Base-by-base conservation (phyloP, 1,284 basidiomycete species). In the Trichosporon ovoides region DNA sequence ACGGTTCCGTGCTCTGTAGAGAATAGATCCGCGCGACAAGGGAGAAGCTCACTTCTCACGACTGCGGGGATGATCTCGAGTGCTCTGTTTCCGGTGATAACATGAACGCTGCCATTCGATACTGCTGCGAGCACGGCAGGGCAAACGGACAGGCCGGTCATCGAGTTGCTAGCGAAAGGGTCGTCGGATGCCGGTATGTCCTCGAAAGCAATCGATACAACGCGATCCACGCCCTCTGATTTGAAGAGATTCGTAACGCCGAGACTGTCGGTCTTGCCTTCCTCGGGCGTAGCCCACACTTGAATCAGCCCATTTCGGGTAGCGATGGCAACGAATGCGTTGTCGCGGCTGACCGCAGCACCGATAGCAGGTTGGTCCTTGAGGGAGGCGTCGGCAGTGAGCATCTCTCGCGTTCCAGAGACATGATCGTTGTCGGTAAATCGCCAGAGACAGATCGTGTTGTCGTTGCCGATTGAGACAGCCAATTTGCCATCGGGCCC, bases 401-500 rank as follows among this genome's bases (percentile, higher is more conserved):
- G 37, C 14, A 62, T 58, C 40, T 70, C 68, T 11, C 70, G 58
- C 4, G 64, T 67, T n/a, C 73, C 74, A 5, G 66, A 57, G 0
- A 36, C 31, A 5, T 40, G 51, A 2, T 62, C 62, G 10, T 52
- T 53, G 10, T 58, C 54, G 7, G 52, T 38, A 54, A 74, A 72
- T 14, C 72, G 64, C 74, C 74, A 76, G 14, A 76, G 57, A 51
- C 67, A 71, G 6, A 74, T 36, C 13, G 69, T 58, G 57, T 90
- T 88, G 68, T 88, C 86, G 35, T 90, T 73, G 14, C 89, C 88
- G n/a, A 91, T 84, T 10, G 86, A 86, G 7, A 85, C 82, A 31
- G 88, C 78, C 3, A 86, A 73, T 38, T 77, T 78, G 5, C 87
- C 85, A 63, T 87, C 83, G 31, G 80, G 80, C 68, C 85, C 89